Evolutionary conservation across 2,329 filamentous ascomycete genomes (phyloP), one percentile per base, ranked within the genome.

Genomic region (Clonostachys rhizophaga): DNA sequence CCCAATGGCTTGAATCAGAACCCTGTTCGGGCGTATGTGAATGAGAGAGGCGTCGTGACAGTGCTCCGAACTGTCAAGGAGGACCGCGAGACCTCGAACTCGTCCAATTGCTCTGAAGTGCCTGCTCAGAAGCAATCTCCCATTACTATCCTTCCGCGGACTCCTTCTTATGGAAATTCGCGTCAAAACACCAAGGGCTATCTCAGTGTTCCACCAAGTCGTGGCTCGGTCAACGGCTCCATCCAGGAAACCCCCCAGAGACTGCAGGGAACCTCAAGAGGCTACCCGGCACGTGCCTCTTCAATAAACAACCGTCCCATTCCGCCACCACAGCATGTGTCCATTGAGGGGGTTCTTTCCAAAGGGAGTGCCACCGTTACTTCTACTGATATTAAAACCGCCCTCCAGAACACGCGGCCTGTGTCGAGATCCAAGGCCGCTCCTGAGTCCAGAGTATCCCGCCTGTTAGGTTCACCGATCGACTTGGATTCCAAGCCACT

Each of bases 11-110:
- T 30, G 18, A 47, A 3, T 47, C 54, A 13, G 34, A 48, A 40
- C 18, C 51, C 56, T 9, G 56, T 61, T 5, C 58, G 61, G 13
- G 63, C 63, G 5, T 56, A 58, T 18, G 50, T 58, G 9, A 64
- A 63, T 47, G 63, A 65, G 10, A 65, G 67, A 46, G 66, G 66
- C 36, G 57, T 64, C 2, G 62, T 68, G 12, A 68, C 65, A 1
- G 64, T 68, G 12, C 51, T 68, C 35, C 59, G 61, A 12, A 60
- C 62, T 2, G 55, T 64, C 14, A 52, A 55, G 1, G 59, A 65
- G 46, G 54, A 50, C 42, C 47, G 49, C 10, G 55, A 62, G n/a
- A n/a, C 35, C 14, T n/a, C 42, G 8, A 34, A 35, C n/a, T 35
- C 42, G 30, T 14, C 24, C 36, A 30, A 30, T 30, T 30, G 24